A percentile compares a stretch with the other conserved stretches of the same genome.
Conservation (phyloP, 805 yeast species). For the Saccharomycopsis sp. region DNA sequence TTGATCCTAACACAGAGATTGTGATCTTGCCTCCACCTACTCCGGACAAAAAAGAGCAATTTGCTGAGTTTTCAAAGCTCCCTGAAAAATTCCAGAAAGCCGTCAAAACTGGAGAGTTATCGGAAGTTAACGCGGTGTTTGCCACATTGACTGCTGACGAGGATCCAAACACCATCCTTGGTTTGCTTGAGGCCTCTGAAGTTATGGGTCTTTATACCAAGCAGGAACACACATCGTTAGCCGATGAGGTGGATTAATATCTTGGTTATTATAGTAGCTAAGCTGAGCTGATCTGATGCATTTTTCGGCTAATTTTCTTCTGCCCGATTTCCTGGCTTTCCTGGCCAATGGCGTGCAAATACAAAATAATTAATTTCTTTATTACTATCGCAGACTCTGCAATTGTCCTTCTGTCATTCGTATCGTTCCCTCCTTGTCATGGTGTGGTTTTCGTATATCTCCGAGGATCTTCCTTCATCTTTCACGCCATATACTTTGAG, state of each 20-base stretch:
- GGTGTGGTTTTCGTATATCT: too few species aligned
- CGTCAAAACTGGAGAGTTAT: constrained; percentile 60
- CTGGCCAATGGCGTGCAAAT: too few species aligned
- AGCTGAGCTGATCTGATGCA: too few species aligned
- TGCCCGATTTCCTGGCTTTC: too few species aligned
- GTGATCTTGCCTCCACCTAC: constrained; percentile 60
- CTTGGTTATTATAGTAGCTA: too few species aligned
- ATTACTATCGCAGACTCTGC: too few species aligned
- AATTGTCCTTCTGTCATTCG: too few species aligned
- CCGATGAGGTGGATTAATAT: constrained; percentile 9
- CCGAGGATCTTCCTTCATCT: too few species aligned
- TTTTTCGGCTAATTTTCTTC: too few species aligned
- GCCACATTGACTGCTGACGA: constrained; percentile 63
- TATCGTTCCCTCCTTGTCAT: too few species aligned
- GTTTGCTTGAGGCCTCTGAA: constrained; percentile 68
- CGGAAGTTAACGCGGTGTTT: constrained; percentile 75
- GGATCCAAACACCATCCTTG: constrained; percentile 66
- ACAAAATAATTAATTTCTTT: too few species aligned
- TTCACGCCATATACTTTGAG: too few species aligned
- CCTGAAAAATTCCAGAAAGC: constrained; percentile 70
- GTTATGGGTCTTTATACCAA: constrained; percentile 31
- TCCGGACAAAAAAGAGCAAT: constrained; percentile 38
- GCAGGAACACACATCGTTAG: background rate
- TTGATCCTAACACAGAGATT: constrained; percentile 77
- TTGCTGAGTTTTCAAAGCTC: constrained; percentile 50